Conservation (phyloP, 176 grass and related monocot genomes). For the Sorghum bicolor region Sorghum_bicolor_NCBIv3 NC_012870.2:72224001-72224500, state of each 20-base stretch:
- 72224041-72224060: constrained; percentile 12
- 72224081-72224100: constrained; percentile 7
- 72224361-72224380: neutral
- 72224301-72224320: constrained; percentile 99
- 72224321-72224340: constrained; percentile 78
- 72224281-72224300: constrained; percentile 98
- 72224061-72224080: neutral
- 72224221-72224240: constrained; percentile 16
- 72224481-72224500: no score
- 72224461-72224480: no score
- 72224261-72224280: constrained; percentile 72
- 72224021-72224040: neutral
- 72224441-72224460: no score
- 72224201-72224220: neutral
- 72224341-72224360: constrained; percentile 24
- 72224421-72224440: no score
- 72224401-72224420: no score
- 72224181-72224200: neutral
- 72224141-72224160: neutral
- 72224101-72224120: neutral
- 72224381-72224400: neutral
- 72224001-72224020: neutral
- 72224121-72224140: neutral
- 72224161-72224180: neutral
- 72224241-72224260: constrained; percentile 67